Evolutionary conservation across 2,329 filamentous ascomycete species (phyloP), one percentile per base, ranked within the genome.

Genomic region (Pyricularia pennisetigena): DNA sequence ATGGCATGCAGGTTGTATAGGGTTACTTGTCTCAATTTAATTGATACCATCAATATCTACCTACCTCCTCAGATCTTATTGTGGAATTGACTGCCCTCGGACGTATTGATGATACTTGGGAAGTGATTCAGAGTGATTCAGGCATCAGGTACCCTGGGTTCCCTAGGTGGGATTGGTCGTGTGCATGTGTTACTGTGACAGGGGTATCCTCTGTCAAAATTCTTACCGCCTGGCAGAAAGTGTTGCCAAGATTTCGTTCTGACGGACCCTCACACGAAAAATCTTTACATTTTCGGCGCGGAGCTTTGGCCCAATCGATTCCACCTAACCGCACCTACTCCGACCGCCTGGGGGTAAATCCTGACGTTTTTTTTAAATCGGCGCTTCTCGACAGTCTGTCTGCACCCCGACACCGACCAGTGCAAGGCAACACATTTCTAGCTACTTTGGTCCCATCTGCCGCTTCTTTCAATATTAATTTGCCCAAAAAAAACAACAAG

Each of bases 211-310:
- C 32, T 28, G 12, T 16, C 3, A 28, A 61, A 67, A 67, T 67
- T 32, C 57, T 62, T 68, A 71, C 70, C 70, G 70, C 70, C 68
- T 59, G 68, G 69, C 69, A 70, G 69, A 68, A 71, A 35, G 20
- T n/a, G 24, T 16, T 65, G 71, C 71, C 71, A 71, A 71, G 70
- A 71, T 71, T 72, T 71, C 68, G 69, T 69, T 49, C 65, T 23
- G 49, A 23, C 6, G 28, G 57, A 63, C 29, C 66, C 68, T 67
- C 70, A 71, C 71, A 73, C 72, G 61, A 67, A 62, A 67, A 67
- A 59, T 67, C 65, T 67, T 61, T 26, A 67, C 66, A 62, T 62
- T 73, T 73, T 65, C 67, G 69, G 68, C 68, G 71, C 70, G 70
- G 73, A 70, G 69, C 67, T 64, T 49, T 66, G 57, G 65, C 61